Evolutionary conservation across 1,139 yeast species (phyloP), one percentile per base, ranked within the genome.

Genomic region (Yamadazyma diddensiae): DNA sequence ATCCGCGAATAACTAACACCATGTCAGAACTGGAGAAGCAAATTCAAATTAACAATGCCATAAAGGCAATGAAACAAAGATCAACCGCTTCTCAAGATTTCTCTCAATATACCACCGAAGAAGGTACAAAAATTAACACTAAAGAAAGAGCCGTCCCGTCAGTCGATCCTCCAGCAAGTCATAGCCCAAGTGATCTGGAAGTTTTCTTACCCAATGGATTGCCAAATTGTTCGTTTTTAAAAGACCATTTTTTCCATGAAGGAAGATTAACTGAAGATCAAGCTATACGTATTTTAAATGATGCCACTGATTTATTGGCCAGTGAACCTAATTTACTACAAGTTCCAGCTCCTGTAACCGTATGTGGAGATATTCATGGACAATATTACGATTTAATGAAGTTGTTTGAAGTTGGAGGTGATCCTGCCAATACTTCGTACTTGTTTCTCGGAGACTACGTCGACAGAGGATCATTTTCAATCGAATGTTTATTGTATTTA

Each of bases 291-390:
- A 88, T 92, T 35, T 56, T 92, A 35, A 55, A 64, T 21, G 70
- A 69, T 54, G 94, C 94, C n/a, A 79, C 90, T 0, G 69, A 68
- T 27, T 57, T 80, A n/a, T 66, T 92, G 41, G 57, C 72, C 21
- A 55, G 62, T 29, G 97, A 92, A 52, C 94, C 95, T 3, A 92
- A 85, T 46, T 57, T 92, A 48, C 63, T 92, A 36, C 73, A 73
- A 19, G 84, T 92, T 2, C 90, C 90, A 2, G 95, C 97, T 0
- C 98, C 98, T 1, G 87, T 92, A 4, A 90, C 97, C 1, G 88
- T 92, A 2, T 90, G 97, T 63, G 97, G 98, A 34, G 98, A 92
- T 57, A 74, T 92, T 18, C 98, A 92, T 57, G 98, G 98, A 6
- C 98, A 92, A 57, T 87, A 78, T 58, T 92, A 77, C 53, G 98